Evolutionary conservation across 495 filamentous ascomycete genomes (phyloP), one percentile per base, ranked within the genome.

Genomic region (Podospora fimiseda): DNA sequence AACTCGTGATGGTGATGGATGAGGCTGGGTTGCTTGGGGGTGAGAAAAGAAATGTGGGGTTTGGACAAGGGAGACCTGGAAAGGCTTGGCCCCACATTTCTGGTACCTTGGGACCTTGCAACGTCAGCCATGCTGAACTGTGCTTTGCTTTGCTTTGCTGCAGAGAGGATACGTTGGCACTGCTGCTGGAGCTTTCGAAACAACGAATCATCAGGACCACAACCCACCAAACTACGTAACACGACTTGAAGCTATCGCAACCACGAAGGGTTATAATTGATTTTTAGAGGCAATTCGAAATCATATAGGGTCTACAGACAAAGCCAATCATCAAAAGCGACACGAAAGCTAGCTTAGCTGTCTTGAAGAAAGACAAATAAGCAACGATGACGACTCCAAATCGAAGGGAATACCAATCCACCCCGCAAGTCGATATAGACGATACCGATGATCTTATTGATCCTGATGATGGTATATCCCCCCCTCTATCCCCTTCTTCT

Each of bases 371-470:
- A 1, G 37, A 57, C 9, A 9, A 20, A 53, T 16, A 16, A 51
- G 50, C 43, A 36, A 56, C 57, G 48, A 72, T 69, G 70, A 63
- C 67, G 14, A 56, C 67, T 23, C 54, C 66, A 30, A 64, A 50
- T 55, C 48, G 58, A 50, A 60, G 60, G 40, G 75, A 82, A 58
- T 76, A 80, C 62, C 82, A 85, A 64, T 80, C 86, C 65, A 77
- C 80, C 56, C 81, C 86, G n/a, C 74, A 84, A 33, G 78, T 90
- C 51, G 90, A 93, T 56, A 83, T 85, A 38, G 79, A 92, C 47
- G 89, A 92, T 56, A 84, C 90, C 58, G 90, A 96, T 61, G 78
- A 83, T 61, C 70, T 95, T 59, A 96, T 97, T 71, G 93, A 98
- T 68, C 89, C 92, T 2, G 92, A 97, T 73, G 89, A 96, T 74